Base-by-base conservation (phyloP, 73 alveolate species). In the Tetrahymena thermophila region DNA sequence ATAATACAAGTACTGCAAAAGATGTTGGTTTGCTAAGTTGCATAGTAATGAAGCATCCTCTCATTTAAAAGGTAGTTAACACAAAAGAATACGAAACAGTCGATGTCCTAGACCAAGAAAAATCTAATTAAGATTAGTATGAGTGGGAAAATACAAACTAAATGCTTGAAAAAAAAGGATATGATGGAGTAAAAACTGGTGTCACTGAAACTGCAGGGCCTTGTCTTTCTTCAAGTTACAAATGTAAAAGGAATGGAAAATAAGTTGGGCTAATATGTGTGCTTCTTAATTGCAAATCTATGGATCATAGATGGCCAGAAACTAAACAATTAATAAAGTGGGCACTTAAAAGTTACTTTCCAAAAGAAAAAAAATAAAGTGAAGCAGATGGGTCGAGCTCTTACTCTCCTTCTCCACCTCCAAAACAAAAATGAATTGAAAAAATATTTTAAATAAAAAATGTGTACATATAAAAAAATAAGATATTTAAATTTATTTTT, bases 161-260 rank as follows among this genome's bases (percentile, higher is more conserved):
- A 89, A 95, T 98, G 34, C 96, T 98, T 11, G 98, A 98, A 34
- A 98, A 98, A 93, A 83, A 83, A 21, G 99, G 99, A 1, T 97
- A 97, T 96, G 96, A 96, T 95, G 99, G 99, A 13, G 93, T 98
- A 28, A 98, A 98, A 95, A 98, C 99, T n/a, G 99, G 99, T 15
- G 98, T 97, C 15, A 98, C 99, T 31, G 98, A 98, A 14, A 97
- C 97, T 42, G 99, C 99, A 19, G 99, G 99, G 6, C 99, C 99
- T 14, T 98, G 99, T 83, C 95, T 98, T 35, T 96, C 96, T 21
- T 94, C 96, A 43, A 85, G 94, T 50, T 94, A 94, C 31, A 96
- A 96, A 35, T 71, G 89, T 25, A 71, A 71, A 71, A 71, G 89
- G 31, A 71, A 71, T 71, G 89, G 89, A 17, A 71, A 71, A 31